Percentiles rank a stretch among this genome's conserved stretches.
Evolutionary conservation across 2,329 filamentous ascomycete species (phyloP).

Genomic region (Pezicula radicicola): DNA sequence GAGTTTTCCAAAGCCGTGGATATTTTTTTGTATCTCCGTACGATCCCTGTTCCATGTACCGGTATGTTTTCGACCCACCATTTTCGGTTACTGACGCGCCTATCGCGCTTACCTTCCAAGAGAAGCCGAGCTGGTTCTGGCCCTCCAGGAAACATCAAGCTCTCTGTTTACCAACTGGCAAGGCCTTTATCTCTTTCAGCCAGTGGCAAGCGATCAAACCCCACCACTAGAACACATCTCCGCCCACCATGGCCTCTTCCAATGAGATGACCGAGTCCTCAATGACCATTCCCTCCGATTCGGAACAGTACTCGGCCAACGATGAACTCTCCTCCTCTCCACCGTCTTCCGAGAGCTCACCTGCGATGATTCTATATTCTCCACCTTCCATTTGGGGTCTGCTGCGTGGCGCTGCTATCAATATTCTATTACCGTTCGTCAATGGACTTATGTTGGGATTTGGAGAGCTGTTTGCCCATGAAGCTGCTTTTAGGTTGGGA

Average conservation of each 20-base stretch:
- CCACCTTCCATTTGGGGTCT: slow-evolving; percentile 86
- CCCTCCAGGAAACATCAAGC: too few species aligned
- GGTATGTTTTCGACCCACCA: too few species aligned
- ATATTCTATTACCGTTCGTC: slow-evolving; percentile 90
- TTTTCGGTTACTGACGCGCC: too few species aligned
- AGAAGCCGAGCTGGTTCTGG: too few species aligned
- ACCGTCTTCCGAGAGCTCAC: slow-evolving; percentile 56
- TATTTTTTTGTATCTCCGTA: too few species aligned
- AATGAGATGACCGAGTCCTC: slow-evolving; percentile 67
- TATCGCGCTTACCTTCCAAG: too few species aligned
- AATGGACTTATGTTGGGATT: slow-evolving; percentile 99
- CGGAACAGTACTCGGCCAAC: slow-evolving; percentile 73
- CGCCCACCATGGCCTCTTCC: slow-evolving; percentile 45
- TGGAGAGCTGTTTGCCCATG: slow-evolving; percentile 93
- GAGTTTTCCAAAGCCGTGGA: too few species aligned
- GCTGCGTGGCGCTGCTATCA: slow-evolving; percentile 86
- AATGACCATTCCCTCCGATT: slow-evolving; percentile 78
- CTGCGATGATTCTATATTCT: slow-evolving; percentile 79
- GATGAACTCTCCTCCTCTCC: slow-evolving; percentile 61
- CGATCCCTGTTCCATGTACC: too few species aligned
- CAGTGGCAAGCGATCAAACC: too few species aligned
- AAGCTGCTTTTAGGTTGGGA: slow-evolving; percentile 87
- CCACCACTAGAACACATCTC: too few species aligned
- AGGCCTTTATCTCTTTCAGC: too few species aligned
- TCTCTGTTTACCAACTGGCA: too few species aligned